These are phyloP conservation scores for Daldinia caldariorum DNA, from an alignment of 495 filamentous ascomycete genomes.

Conservation along the genomic window DNA sequence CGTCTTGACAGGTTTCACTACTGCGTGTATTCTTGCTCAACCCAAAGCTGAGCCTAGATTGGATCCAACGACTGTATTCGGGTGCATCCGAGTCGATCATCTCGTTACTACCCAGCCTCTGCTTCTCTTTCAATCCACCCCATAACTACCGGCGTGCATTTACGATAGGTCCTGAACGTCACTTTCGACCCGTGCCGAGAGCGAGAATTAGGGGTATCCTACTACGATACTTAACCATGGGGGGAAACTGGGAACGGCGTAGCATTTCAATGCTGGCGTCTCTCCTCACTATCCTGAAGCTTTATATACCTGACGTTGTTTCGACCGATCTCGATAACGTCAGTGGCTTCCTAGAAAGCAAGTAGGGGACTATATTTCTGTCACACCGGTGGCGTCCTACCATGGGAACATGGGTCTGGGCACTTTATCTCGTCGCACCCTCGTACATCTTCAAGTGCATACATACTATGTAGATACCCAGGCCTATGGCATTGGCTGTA, in stretches of 20 bases:
- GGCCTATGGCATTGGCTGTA: constrained; percentile 22
- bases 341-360: constrained; percentile 34
- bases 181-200: constrained; percentile 35
- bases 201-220: constrained; percentile 18
- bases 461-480: constrained; percentile 18
- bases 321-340: constrained; percentile 34
- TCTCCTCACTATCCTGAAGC: constrained; percentile 22
- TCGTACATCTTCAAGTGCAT: constrained; percentile 19
- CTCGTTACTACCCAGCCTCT: constrained; percentile 36
- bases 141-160: constrained; percentile 42
- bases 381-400: constrained; percentile 32
- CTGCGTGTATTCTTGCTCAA: constrained; percentile 30
- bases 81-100: constrained; percentile 44
- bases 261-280: constrained; percentile 27
- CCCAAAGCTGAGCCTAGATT: constrained; percentile 37
- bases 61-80: constrained; percentile 43
- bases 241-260: constrained; percentile 34
- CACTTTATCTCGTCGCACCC: constrained; percentile 31
- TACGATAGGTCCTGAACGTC: constrained; percentile 37
- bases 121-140: constrained; percentile 33
- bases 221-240: constrained; percentile 22
- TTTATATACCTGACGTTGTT: constrained; percentile 19
- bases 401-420: constrained; percentile 25
- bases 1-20: constrained; percentile 34
- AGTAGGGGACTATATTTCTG: constrained; percentile 18